Base-by-base conservation (phyloP, 2,329 filamentous ascomycete genomes). In the Colletotrichum spaethianum region DNA sequence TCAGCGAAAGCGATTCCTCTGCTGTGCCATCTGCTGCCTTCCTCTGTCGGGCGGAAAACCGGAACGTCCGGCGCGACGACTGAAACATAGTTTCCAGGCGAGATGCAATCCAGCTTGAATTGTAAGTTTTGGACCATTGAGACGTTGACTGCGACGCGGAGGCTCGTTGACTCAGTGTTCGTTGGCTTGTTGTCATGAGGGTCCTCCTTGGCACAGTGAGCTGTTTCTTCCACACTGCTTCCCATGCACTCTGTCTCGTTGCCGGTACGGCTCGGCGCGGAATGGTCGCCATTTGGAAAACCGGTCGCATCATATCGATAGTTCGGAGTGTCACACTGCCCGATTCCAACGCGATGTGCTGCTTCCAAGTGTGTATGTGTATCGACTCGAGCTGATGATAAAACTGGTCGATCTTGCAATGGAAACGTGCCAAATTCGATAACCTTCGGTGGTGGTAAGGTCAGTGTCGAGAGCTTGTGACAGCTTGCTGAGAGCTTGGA, bases 1-100 rank as follows among this genome's bases (percentile, higher is more conserved):
- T 92, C 52, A 96, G 81, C 9, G 91, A 89, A 16, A 85, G 82
- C 12, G 85, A 73, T 73, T 83, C 76, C 33, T 74, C 46, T 38
- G 46, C 64, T 3, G 50, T 61, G n/a, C 42, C 48, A 31, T 56
- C 38, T n/a, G 38, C 38, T 23, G 40, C 46, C 28, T 44, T 72
- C 20, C 71, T 64, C 50, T 73, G 53, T 23, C 60, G 60, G 11
- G 73, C 46, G 12, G 73, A 74, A 36, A 74, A 74, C 28, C 71
- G 71, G n/a, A 74, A 74, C 6, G 63, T 53, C 26, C 73, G 73
- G 36, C 64, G 72, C 28, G 67, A 57, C 16, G 67, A 38, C 20
- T 52, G 31, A 9, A 63, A 60, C 52, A 74, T 53, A 11, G 55
- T 65, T 40, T 64, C 65, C 46, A 74, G 31, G 11, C 65, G 72